phyloP scores from a whole-genome alignment of 1,139 yeast genomes.

The Taphrina betulina region DNA sequence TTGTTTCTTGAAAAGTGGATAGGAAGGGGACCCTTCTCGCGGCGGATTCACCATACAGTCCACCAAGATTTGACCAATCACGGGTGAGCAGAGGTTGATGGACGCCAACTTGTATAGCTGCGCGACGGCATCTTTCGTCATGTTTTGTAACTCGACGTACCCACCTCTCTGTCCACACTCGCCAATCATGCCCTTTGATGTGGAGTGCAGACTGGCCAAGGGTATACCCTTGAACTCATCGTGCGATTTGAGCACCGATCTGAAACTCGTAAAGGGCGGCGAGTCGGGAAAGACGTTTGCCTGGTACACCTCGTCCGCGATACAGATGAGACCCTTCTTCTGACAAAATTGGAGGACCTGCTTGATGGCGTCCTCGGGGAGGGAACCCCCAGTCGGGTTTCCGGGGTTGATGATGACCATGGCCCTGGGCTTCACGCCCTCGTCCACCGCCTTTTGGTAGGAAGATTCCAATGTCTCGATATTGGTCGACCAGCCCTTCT shows the following conservation, averaged over 20 bases:
- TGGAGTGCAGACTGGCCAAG: conserved; percentile 89
- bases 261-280: conserved; percentile 48
- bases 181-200: conserved; percentile 94
- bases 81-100: conserved; percentile 88
- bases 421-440: conserved; percentile 68
- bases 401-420: conserved; percentile 96
- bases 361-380: conserved; percentile 62
- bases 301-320: conserved; percentile 99
- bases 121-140: conserved; percentile 64
- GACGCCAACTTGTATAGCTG: conserved; percentile 81
- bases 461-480: conserved; percentile 62
- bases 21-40: conserved; percentile 69
- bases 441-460: conserved; percentile 53
- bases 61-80: conserved; percentile 87
- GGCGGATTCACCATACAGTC: conserved; percentile 96
- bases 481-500: conserved; percentile 77
- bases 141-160: conserved; percentile 89
- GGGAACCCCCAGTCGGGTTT: conserved; percentile 91
- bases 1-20: conserved; percentile 63
- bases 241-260: conserved; percentile 46
- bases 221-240: conserved; percentile 68
- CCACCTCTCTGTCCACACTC: conserved; percentile 99
- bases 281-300: conserved; percentile 70
- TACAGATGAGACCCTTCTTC: conserved; percentile 74
- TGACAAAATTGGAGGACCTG: conserved; percentile 78